Base-by-base conservation (phyloP, 352 stramenopile species). In the Globisporangium splendens region DNA sequence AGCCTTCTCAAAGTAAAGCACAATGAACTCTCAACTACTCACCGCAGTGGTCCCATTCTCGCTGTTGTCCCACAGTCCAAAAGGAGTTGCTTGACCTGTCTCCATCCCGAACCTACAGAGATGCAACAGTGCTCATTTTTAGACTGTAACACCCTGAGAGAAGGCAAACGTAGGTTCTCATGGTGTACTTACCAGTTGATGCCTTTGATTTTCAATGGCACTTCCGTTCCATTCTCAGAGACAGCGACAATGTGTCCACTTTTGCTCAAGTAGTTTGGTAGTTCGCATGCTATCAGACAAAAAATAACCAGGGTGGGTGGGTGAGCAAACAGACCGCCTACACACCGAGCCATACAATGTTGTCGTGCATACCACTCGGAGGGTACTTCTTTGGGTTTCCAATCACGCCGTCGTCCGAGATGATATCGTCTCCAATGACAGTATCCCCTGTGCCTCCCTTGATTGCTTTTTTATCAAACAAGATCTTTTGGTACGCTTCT, bases 371-470 rank as follows among this genome's bases (percentile, higher is more conserved):
- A 63, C 70, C 70, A 60, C 78, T 86, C 8, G 75, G 60, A 5
- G 75, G 79, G 59, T 93, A 93, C 47, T 65, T 64, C 47, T 93
- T 89, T 4, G 83, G 83, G 63, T 93, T 93, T 2, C 79, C 82
- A 21, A 91, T 70, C 11, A 50, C 69, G 20, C 79, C 83, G 41
- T 93, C 83, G 61, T 89, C 81, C 18, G 71, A 80, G 17, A 83
- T 63, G 8, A 80, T 56, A 53, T 54, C 57, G n/a, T 20, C 59
- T 12, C 48, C 50, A 1, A 63, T 38, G 28, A 49, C 22, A 12
- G 39, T 43, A 1, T 58, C 46, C 21, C 54, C 59, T 4, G 50
- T 33, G 41, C 59, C 59, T 11, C 56, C 63, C 3, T 22, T 24
- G 50, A 72, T 72, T 28, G 38, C 62, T 8, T 66, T 62, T 2